Evolutionary conservation across 73 alveolate genomes (phyloP).

Genomic region (Paramecium octaurelia): DNA sequence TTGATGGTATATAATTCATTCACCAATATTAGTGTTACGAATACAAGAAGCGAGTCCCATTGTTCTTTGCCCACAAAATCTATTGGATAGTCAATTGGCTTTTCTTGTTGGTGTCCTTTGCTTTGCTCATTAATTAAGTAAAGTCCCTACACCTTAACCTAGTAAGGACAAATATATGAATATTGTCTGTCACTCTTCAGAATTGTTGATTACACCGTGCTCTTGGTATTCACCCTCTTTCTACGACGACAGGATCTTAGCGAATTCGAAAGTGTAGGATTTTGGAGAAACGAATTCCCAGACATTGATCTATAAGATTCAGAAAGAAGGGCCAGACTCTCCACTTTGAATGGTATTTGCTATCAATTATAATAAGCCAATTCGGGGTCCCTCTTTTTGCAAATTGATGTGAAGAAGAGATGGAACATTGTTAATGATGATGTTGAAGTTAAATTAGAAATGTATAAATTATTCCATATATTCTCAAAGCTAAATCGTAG

Average conservation of each 20-base stretch:
- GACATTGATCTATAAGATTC: neutral
- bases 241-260: neutral
- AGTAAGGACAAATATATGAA: neutral
- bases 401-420: neutral
- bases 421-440: neutral
- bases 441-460: neutral
- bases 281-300: neutral
- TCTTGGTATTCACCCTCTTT: neutral
- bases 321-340: neutral
- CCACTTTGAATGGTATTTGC: neutral
- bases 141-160: neutral
- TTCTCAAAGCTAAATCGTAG: neutral
- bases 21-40: neutral
- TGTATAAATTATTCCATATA: neutral
- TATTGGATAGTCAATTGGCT: slow-evolving; percentile 33
- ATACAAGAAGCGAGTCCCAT: neutral
- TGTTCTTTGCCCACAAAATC: slow-evolving; percentile 9
- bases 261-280: neutral
- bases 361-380: neutral
- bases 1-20: neutral
- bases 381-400: neutral
- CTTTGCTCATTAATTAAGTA: neutral
- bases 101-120: neutral
- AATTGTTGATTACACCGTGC: neutral
- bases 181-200: neutral